These are phyloP conservation scores for Pittosporum tobira DNA, from an alignment of 129 eudicot species.

Conservation along the genomic window DNA sequence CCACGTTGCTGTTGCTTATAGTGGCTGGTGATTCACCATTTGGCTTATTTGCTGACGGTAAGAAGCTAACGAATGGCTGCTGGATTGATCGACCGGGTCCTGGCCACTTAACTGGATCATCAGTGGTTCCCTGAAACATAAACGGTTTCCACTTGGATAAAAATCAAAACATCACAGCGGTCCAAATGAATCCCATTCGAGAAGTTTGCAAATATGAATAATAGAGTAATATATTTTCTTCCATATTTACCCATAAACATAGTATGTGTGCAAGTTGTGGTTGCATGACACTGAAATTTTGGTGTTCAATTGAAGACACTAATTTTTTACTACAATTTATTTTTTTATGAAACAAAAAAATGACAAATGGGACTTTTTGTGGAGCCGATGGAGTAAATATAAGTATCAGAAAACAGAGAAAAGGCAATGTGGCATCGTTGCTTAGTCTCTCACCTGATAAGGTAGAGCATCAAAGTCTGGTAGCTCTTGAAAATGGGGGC, in stretches of 20 bases:
- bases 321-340: too few species aligned
- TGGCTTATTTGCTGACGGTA: conserved; percentile 36
- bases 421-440: not conserved
- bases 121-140: conserved; percentile 27
- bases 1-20: conserved; percentile 22
- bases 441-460: conserved; percentile 32
- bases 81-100: conserved; percentile 27
- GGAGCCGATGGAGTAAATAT: too few species aligned
- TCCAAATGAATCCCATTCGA: too few species aligned
- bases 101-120: conserved; percentile 11
- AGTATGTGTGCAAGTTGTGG: too few species aligned
- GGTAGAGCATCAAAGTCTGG: conserved; percentile 17
- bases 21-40: conserved; percentile 4
- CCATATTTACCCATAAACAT: too few species aligned
- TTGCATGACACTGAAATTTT: too few species aligned
- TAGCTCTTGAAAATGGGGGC: conserved; percentile 16
- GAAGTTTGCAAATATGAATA: too few species aligned
- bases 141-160: too few species aligned
- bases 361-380: too few species aligned
- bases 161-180: not conserved
- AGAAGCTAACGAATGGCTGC: conserved; percentile 42
- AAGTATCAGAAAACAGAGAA: not conserved
- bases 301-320: too few species aligned
- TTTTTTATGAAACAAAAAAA: too few species aligned
- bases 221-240: too few species aligned